These are phyloP conservation scores for Daldinia grandis DNA, from an alignment of 495 filamentous ascomycete genomes.

Conservation along the genomic window DNA sequence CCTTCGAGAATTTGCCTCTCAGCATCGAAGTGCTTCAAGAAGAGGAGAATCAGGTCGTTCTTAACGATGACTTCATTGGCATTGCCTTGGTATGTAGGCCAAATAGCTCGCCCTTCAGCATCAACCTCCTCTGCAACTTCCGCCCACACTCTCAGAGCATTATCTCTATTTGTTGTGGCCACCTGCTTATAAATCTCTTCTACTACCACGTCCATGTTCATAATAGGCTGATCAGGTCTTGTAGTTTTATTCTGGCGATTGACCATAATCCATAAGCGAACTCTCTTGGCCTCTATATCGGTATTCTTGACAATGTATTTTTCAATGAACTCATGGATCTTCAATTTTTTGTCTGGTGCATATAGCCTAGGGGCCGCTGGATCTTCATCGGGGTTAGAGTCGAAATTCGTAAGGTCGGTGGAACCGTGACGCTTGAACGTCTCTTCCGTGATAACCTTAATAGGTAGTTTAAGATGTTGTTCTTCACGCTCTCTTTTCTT, in stretches of 20 bases:
- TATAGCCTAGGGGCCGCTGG: constrained; percentile 71
- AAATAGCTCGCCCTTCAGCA: constrained; percentile 69
- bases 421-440: constrained; percentile 83
- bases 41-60: constrained; percentile 75
- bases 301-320: constrained; percentile 72
- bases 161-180: constrained; percentile 66
- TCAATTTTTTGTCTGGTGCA: constrained; percentile 75
- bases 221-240: constrained; percentile 85
- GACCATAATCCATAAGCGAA: constrained; percentile 96
- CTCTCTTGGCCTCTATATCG: constrained; percentile 65
- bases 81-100: constrained; percentile 64
- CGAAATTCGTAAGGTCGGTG: constrained; percentile 82
- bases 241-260: constrained; percentile 98
- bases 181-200: constrained; percentile 77
- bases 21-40: constrained; percentile 90
- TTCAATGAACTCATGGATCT: constrained; percentile 74
- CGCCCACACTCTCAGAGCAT: constrained; percentile 83
- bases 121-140: constrained; percentile 74
- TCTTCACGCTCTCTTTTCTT: constrained; percentile 88
- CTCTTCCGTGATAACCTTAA: constrained; percentile 79
- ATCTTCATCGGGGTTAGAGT: constrained; percentile 60
- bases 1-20: constrained; percentile 77
- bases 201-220: constrained; percentile 77
- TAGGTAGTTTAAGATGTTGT: constrained; percentile 86
- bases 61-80: constrained; percentile 59